A percentile compares a stretch with the other conserved stretches of the same genome.
Conservation (phyloP, 2,329 filamentous ascomycete species). For the Hypomyces perniciosus region DNA sequence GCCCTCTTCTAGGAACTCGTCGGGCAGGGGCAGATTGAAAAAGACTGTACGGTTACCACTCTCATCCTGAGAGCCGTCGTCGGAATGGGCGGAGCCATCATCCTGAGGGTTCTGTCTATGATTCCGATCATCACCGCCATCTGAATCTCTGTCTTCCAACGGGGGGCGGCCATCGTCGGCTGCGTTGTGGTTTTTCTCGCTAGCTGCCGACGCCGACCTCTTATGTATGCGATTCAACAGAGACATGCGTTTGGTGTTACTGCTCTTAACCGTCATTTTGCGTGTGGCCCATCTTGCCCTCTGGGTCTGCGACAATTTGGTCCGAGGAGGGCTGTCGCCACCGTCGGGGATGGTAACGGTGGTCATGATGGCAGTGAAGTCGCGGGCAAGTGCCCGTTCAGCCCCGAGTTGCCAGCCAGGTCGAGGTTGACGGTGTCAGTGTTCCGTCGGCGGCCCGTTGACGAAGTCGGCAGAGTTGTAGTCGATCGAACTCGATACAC, state of each 20-base stretch:
- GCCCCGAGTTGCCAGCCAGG: constrained; percentile 32
- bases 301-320: constrained; percentile 46
- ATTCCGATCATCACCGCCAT: constrained; percentile 21
- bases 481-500: constrained; percentile 2
- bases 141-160: constrained; percentile 25
- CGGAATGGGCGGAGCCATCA: constrained; percentile 29
- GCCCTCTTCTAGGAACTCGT: constrained; percentile 69
- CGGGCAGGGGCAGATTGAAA: constrained; percentile 79
- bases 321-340: constrained; percentile 14
- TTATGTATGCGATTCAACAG: constrained; percentile 71
- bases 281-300: constrained; percentile 96
- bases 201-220: constrained; percentile 46
- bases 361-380: constrained; percentile 29
- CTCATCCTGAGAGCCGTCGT: constrained; percentile 33
- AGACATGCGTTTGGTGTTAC: constrained; percentile 71
- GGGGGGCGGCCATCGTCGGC: constrained; percentile 27
- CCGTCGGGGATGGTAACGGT: constrained; percentile 14
- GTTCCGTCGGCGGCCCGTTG: neutral
- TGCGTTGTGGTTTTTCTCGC: constrained; percentile 59
- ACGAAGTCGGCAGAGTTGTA: neutral
- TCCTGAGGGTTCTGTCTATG: constrained; percentile 16
- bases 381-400: constrained; percentile 35
- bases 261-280: constrained; percentile 69
- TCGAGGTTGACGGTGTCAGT: constrained; percentile 4
- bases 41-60: constrained; percentile 57